Evolutionary conservation across 1,284 basidiomycete genomes (phyloP), one percentile per base, ranked within the genome.

Genomic region (Earliella scabrosa): DNA sequence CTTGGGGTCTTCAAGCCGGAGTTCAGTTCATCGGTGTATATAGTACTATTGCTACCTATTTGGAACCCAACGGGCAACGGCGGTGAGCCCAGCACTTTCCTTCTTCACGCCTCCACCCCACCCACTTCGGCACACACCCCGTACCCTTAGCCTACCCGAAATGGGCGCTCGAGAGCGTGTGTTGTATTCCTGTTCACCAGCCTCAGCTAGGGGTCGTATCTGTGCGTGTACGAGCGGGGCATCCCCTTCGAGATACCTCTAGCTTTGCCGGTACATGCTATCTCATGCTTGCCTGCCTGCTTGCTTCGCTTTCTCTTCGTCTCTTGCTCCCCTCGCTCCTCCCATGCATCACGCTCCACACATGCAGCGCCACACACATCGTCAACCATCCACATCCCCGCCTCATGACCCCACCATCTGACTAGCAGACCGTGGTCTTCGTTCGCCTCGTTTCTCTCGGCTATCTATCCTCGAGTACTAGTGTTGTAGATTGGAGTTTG

Each of bases 71-170:
- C 45, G 45, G 45, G 45, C 45, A 24, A 46, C 32, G 45, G 45
- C 45, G 45, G 45, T 46, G 45, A 46, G 45, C 45, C 45, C 45
- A 46, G 18, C 31, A 46, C 45, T 23, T 46, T 46, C 45, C 45
- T 46, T 46, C 32, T 13, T 21, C n/a, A n/a, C n/a, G n/a, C n/a
- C n/a, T 16, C 45, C 18, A 18, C 18, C 6, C 27, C 18, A 32
- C 31, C 20, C 18, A 13, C 45, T 8, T 18, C 16, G 14, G 9
- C 16, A 8, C 36, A 38, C 18, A 16, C 36, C 14, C 18, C 18
- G 7, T 38, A 5, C 14, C 36, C 3, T 7, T 18, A 38, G 14
- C 36, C 9, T 38, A 3, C 3, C 5, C 36, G n/a, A n/a, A n/a
- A n/a, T 18, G 36, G 16, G 43, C n/a, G 43, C 27, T 16, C 14